Percentiles rank a stretch among this genome's conserved stretches.
Conservation (phyloP, 306 rosid species). For the Lablab purpureus region DNA sequence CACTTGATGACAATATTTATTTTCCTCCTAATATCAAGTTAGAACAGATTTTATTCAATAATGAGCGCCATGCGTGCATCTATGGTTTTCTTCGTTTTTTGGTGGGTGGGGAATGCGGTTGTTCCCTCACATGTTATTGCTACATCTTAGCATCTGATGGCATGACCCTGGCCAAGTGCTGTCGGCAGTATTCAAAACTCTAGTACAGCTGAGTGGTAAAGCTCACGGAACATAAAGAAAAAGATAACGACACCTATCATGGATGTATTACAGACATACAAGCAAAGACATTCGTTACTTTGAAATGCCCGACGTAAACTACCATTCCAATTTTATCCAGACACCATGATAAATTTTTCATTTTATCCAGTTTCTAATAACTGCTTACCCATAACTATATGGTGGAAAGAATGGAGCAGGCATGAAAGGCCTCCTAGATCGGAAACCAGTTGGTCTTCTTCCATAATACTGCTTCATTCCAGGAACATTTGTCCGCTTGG, state of each 20-base stretch:
- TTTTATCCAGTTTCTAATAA: constrained; percentile 28
- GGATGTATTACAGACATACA: constrained; percentile 17
- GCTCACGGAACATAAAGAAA: background rate
- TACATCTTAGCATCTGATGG: background rate
- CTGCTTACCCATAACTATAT: constrained; percentile 84
- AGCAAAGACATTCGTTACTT: background rate
- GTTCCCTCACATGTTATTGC: background rate
- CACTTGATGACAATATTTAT: background rate
- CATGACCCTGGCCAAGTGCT: background rate
- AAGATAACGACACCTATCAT: background rate
- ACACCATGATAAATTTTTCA: constrained; percentile 1
- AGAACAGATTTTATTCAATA: background rate
- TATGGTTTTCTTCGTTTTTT: background rate
- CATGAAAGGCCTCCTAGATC: constrained; percentile 84
- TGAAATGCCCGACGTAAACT: background rate
- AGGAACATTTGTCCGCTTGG: constrained; percentile 93
- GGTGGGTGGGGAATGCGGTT: background rate
- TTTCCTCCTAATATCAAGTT: background rate
- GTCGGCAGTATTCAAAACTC: background rate
- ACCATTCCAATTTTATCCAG: constrained; percentile 15
- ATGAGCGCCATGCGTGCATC: background rate
- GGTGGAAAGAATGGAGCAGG: constrained; percentile 84
- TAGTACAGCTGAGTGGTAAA: background rate
- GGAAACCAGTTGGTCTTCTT: constrained; percentile 77
- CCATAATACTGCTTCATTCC: constrained; percentile 93